Percentiles rank a stretch among this genome's conserved stretches.
These are phyloP conservation scores for Penicillium sp. DNA, from an alignment of 2,329 filamentous ascomycete genomes.

Conservation along the genomic window DNA sequence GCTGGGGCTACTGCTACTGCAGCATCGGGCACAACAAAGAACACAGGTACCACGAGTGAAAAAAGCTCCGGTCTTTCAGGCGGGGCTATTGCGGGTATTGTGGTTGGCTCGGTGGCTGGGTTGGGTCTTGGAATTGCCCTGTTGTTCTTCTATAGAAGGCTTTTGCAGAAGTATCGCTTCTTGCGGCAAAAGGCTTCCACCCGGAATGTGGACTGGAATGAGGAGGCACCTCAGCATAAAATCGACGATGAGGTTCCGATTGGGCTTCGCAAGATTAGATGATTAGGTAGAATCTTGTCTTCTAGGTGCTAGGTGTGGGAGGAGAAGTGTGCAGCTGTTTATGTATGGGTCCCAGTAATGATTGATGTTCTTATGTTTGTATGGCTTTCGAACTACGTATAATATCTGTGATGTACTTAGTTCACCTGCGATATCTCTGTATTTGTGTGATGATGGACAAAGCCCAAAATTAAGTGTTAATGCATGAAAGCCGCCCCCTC, in stretches of 20 bases:
- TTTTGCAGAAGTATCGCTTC: neutral
- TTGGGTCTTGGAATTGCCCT: conserved; percentile 16
- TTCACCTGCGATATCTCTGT: neutral
- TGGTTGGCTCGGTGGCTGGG: conserved; percentile 29
- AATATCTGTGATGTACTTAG: neutral
- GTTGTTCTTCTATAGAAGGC: conserved; percentile 11
- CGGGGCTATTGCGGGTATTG: conserved; percentile 46
- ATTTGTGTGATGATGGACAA: neutral
- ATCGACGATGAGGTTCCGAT: neutral
- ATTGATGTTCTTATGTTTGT: neutral
- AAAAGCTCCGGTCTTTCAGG: conserved; percentile 29
- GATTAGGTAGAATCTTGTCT: neutral
- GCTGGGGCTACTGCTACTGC: conserved; percentile 14
- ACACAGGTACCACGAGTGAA: neutral
- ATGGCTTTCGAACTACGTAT: neutral
- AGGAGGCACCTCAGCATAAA: neutral
- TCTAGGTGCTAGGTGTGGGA: neutral
- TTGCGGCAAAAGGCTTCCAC: neutral
- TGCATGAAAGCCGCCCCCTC: no score
- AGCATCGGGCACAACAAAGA: conserved; percentile 10
- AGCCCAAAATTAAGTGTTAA: no score
- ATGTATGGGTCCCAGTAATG: neutral
- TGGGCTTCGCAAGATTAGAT: neutral
- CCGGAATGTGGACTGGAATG: neutral
- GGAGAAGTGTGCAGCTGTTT: neutral